Base-by-base conservation (phyloP, 2,329 filamentous ascomycete species). In the Aschersonia sp. region DNA sequence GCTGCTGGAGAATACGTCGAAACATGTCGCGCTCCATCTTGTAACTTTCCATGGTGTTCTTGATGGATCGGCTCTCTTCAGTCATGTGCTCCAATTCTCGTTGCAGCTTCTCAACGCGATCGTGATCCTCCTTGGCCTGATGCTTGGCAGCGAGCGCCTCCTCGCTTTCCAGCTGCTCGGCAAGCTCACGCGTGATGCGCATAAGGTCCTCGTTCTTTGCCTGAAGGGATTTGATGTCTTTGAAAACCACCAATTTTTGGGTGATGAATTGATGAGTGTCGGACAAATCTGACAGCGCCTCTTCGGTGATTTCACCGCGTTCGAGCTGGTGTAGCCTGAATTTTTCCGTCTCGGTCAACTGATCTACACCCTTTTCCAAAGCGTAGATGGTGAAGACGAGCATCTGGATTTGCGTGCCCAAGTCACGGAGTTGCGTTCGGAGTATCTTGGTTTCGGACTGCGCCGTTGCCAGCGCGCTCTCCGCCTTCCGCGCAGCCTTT, bases 1-100 rank as follows among this genome's bases (percentile, higher is more conserved):
- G 64, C 52, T 92, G 85, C 55, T 91, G 85, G 31, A 96, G 77
- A 71, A 97, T 89, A 47, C 89, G 88, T 29, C 91, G 82, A 81
- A 96, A 97, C 79, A 96, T 96, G 61, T 98, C 91, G 52, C 92
- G 83, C 67, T 98, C 92, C 57, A 89, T 87, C 61, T 92, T 88
- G 63, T 94, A 95, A 62, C 87, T 94, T 69, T 95, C 87, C 53
- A 89, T 85, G 49, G 89, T 86, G 31, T 84, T 80, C 43, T 84
- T 80, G 54, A 95, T 82, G 9, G 85, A 85, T 55, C 83, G 79
- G 47, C 94, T 79, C 61, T 96, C 89, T 53, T 96, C 91, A 50
- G 87, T 81, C 63, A 91, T 63, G 45, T 84, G 80, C 54, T 83
- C 75, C 30, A 94, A 74, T 54, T 88, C 81, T 47, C 82, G 77